Evolutionary conservation across 2,329 filamentous ascomycete genomes (phyloP), one percentile per base, ranked within the genome.

Genomic region (Claviceps arundinis): DNA sequence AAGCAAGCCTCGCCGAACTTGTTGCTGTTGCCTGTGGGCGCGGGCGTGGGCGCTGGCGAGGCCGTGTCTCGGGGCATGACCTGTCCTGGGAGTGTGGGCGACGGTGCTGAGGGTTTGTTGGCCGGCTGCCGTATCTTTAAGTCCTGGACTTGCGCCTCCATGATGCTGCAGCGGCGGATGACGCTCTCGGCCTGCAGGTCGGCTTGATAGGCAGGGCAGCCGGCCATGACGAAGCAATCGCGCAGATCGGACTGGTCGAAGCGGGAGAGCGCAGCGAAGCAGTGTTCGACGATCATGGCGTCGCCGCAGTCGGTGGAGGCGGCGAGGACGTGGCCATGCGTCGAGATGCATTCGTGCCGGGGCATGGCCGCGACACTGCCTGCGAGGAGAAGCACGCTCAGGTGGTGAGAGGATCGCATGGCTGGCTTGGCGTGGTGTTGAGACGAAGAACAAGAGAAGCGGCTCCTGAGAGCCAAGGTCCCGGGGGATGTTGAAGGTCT

Each of bases 301-400:
- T 74, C 61, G 47, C 72, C 74, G 61, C 75, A 78, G 50, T 65
- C 64, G 14, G 73, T 34, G 43, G 37, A 30, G 13, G 37, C 56
- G 47, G 72, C 69, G 48, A 78, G 65, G 48, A 69, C 64, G 24
- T 56, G 51, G 55, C 68, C 65, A 56, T 69, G 63, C 50, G 61
- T 55, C 48, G 62, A 61, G 51, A 78, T 60, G 59, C 74, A 76
- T 58, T 68, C 64, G 56, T 61, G 50, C 51, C 56, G 59, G 42
- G 64, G 57, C 56, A 63, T 51, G 56, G 64, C 61, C 54, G 63
- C 59, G 51, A 59, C 65, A 52, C 62, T 68, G 59, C 61, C 64
- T 54, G 64, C 62, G 55, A 67, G 57, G 54, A 70, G 56, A 47
- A 71, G 58, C 16, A 43, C 30, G 30, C 34, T 37, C 17, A 54